These are phyloP conservation scores for Colletotrichum karsti DNA, from an alignment of 2,329 filamentous ascomycete genomes.

Conservation along the genomic window DNA sequence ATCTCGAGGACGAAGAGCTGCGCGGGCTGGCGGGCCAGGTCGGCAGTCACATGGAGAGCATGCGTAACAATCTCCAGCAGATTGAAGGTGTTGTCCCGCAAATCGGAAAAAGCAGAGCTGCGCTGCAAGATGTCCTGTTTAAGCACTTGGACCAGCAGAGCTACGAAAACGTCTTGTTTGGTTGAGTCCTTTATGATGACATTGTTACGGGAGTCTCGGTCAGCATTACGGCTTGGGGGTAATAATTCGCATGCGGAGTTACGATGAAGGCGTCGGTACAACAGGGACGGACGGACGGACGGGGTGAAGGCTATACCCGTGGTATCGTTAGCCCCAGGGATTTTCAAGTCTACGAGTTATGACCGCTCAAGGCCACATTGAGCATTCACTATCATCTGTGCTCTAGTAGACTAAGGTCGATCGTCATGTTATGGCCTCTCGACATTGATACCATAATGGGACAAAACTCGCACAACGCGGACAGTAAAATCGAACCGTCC, in stretches of 20 bases:
- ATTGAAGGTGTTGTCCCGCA: conserved; percentile 60
- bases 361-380: neutral
- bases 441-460: too few species aligned
- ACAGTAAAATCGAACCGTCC: too few species aligned
- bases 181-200: conserved; percentile 30
- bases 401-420: too few species aligned
- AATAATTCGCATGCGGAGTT: neutral
- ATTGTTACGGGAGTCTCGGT: neutral
- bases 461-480: too few species aligned
- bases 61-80: conserved; percentile 62
- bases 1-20: conserved; percentile 52
- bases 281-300: neutral
- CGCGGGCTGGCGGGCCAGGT: conserved; percentile 57
- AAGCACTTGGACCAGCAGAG: conserved; percentile 52
- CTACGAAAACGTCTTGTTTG: conserved; percentile 59
- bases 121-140: conserved; percentile 57
- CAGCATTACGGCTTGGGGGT: neutral
- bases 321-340: neutral
- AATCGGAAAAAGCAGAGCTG: conserved; percentile 56
- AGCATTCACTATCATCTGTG: too few species aligned
- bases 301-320: neutral
- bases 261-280: neutral
- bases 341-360: neutral
- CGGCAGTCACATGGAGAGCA: conserved; percentile 64
- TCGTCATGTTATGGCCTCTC: too few species aligned